Conservation (phyloP, 805 yeast species). For the Nakazawaea ishiwadae region DNA sequence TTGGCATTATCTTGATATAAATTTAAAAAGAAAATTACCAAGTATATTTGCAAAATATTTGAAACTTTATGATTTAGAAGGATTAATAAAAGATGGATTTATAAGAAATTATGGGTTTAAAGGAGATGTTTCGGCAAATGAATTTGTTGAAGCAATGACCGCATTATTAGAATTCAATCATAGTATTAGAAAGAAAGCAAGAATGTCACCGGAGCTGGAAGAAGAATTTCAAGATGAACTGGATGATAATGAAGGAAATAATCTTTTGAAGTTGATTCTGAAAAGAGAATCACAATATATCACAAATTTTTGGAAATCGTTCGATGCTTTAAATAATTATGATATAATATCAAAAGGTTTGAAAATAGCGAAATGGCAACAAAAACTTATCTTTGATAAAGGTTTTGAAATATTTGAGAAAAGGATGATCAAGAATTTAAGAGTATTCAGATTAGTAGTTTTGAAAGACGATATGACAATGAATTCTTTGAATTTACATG, state of each 20-base stretch:
- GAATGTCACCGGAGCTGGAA: constrained; percentile 14
- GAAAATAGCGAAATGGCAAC: constrained; percentile 78
- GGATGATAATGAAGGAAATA: constrained; percentile 17
- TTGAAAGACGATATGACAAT: constrained; percentile 58
- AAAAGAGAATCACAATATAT: constrained; percentile 29
- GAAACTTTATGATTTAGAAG: constrained; percentile 75
- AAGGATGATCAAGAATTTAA: constrained; percentile 68
- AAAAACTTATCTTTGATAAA: constrained; percentile 77
- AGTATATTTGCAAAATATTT: constrained; percentile 65
- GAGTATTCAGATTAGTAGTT: constrained; percentile 81
- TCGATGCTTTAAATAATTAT: constrained; percentile 47
- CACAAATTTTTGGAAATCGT: constrained; percentile 50
- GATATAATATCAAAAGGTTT: constrained; percentile 65
- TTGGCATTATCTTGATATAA: constrained; percentile 87
- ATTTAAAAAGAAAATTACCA: constrained; percentile 69
- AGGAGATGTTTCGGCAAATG: constrained; percentile 87
- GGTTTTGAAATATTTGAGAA: constrained; percentile 90
- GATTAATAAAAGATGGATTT: constrained; percentile 81
- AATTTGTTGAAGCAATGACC: constrained; percentile 82
- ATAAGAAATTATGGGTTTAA: constrained; percentile 81
- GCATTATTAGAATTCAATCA: constrained; percentile 76
- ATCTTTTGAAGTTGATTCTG: constrained; percentile 18
- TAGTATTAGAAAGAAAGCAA: constrained; percentile 14
- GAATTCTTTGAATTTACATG: constrained; percentile 11
- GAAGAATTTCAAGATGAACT: constrained; percentile 17